A percentile compares a stretch with the other conserved stretches of the same genome.
Evolutionary conservation across 23 red algal species (phyloP).

Genomic region (Gracilaria gracilis): DNA sequence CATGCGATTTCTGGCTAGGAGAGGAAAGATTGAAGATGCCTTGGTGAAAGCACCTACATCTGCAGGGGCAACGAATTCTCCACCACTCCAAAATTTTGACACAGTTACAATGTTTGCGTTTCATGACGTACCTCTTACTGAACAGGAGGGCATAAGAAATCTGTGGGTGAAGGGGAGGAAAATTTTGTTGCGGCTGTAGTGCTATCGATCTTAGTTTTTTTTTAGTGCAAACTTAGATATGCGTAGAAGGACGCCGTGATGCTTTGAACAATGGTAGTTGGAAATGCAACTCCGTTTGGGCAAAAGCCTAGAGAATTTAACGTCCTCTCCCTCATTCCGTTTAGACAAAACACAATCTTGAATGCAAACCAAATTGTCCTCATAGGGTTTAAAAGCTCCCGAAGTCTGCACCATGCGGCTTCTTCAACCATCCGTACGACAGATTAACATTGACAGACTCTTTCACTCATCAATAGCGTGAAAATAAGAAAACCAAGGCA

Average conservation of each 20-base stretch:
- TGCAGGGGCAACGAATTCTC: not conserved
- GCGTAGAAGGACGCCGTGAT: not conserved
- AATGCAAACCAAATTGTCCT: not conserved
- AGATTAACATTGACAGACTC: too few species aligned
- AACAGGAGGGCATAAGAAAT: not conserved
- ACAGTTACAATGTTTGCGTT: not conserved
- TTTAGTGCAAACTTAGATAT: not conserved
- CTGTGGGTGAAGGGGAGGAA: too few species aligned
- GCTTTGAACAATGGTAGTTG: not conserved
- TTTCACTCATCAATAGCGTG: conserved; percentile 8
- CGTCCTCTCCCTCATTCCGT: not conserved
- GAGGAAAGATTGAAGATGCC: too few species aligned
- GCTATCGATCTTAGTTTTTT: too few species aligned
- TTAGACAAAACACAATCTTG: not conserved
- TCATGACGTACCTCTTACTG: not conserved
- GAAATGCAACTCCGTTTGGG: not conserved
- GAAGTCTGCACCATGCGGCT: not conserved
- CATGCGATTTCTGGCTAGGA: too few species aligned
- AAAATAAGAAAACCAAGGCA: not conserved
- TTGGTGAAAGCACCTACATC: too few species aligned
- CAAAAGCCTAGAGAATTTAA: not conserved
- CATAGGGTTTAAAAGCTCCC: not conserved
- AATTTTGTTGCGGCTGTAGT: too few species aligned
- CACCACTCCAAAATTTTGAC: not conserved
- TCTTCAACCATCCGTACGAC: too few species aligned